Conservation (phyloP, 2,329 filamentous ascomycete species). For the Venturia asperata region DNA sequence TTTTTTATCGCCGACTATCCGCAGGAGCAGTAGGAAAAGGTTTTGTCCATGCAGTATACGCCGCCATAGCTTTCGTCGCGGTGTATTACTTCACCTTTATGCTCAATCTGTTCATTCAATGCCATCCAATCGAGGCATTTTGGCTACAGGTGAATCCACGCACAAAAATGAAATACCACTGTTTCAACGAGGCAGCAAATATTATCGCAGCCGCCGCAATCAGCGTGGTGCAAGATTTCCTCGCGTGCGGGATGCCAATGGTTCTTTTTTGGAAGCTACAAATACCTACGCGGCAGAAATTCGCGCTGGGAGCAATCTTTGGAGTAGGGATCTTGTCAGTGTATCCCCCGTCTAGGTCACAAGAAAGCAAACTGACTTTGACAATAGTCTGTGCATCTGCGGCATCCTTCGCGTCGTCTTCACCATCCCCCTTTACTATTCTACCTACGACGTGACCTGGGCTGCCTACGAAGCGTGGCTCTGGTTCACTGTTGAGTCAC, state of each 20-base stretch:
- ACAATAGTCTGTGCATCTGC: conserved; percentile 29
- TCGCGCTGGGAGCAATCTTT: conserved; percentile 34
- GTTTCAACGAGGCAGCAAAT: conserved; percentile 21
- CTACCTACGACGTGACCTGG: conserved; percentile 20
- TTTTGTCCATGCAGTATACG: conserved; percentile 14
- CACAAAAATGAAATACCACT: conserved; percentile 21
- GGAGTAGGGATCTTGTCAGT: conserved; percentile 38
- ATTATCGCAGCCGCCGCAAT: conserved; percentile 22
- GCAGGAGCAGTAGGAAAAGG: not conserved
- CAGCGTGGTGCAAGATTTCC: conserved; percentile 23
- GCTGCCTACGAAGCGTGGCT: conserved; percentile 10
- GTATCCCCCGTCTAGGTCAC: conserved; percentile 29
- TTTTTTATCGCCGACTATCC: conserved; percentile 23
- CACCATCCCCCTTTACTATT: conserved; percentile 24
- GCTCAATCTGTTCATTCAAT: conserved; percentile 22
- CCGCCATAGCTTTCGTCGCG: conserved; percentile 19
- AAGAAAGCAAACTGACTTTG: not conserved
- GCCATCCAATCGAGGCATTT: conserved; percentile 23
- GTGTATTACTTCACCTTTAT: conserved; percentile 21
- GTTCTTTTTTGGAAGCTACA: conserved; percentile 22
- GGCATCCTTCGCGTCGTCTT: conserved; percentile 35
- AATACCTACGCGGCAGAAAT: conserved; percentile 22
- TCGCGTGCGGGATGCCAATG: conserved; percentile 23
- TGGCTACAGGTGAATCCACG: conserved; percentile 22
- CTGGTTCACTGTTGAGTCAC: conserved; percentile 14